Conservation (phyloP, 805 yeast genomes). For the Candida nemodendra region DNA sequence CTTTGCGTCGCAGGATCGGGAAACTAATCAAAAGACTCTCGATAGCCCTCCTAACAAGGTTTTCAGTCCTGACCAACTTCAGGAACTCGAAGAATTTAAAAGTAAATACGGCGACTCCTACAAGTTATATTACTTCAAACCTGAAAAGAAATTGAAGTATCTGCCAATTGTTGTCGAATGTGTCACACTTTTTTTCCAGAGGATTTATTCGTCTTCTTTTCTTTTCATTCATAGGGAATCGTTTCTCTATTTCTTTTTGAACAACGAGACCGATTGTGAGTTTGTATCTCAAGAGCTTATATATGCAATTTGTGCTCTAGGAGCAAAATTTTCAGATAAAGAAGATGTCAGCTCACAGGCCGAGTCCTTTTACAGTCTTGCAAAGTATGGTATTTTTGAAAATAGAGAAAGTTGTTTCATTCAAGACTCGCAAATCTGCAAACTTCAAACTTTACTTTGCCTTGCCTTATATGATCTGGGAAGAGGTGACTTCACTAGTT, state of each 20-base stretch:
- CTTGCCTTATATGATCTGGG: constrained; percentile 61
- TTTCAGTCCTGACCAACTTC: constrained; percentile 4
- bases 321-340: constrained; percentile 47
- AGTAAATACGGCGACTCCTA: constrained; percentile 7
- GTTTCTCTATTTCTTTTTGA: constrained; percentile 55
- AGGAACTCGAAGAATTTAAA: constrained; percentile 10
- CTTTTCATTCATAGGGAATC: constrained; percentile 62
- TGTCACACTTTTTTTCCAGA: constrained; percentile 40
- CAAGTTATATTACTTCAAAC: constrained; percentile 10
- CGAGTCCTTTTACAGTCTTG: constrained; percentile 45
- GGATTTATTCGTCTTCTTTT: constrained; percentile 61
- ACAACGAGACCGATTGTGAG: constrained; percentile 47
- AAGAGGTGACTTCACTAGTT: constrained; percentile 52
- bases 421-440: constrained; percentile 46
- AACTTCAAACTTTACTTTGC: constrained; percentile 56
- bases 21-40: neutral
- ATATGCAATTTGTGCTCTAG: constrained; percentile 56
- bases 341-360: constrained; percentile 43
- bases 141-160: constrained; percentile 2
- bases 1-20: neutral
- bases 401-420: constrained; percentile 28
- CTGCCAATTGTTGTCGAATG: constrained; percentile 8
- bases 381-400: constrained; percentile 40
- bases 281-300: constrained; percentile 54
- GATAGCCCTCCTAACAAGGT: neutral